phyloP scores from a whole-genome alignment of 805 yeast genomes.

The Kodamaea hsintzibuensis region DNA sequence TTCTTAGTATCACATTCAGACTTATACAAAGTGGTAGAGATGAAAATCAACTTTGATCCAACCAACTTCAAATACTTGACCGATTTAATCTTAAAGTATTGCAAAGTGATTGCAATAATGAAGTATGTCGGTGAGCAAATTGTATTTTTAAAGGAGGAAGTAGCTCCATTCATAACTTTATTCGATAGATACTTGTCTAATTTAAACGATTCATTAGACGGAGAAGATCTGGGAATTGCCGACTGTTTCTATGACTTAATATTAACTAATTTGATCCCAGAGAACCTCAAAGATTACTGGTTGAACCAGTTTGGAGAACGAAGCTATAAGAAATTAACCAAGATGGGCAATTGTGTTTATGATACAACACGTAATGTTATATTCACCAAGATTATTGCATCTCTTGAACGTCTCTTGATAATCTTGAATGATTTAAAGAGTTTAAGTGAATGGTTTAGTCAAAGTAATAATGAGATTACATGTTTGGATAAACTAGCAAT shows the following conservation, averaged over 20 bases:
- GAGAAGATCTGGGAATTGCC: slow-evolving; percentile 13
- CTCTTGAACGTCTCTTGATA: slow-evolving; percentile 55
- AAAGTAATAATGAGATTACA: slow-evolving; percentile 13
- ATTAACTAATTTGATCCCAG: slow-evolving; percentile 55
- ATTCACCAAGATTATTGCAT: slow-evolving; percentile 52
- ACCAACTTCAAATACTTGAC: slow-evolving; percentile 16
- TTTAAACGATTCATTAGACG: slow-evolving; percentile 26
- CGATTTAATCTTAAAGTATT: slow-evolving; percentile 23
- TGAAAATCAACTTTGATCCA: slow-evolving; percentile 15
- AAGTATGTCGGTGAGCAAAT: slow-evolving; percentile 26
- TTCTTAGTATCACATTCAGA: slow-evolving; percentile 20
- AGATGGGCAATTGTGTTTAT: slow-evolving; percentile 50
- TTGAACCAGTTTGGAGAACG: slow-evolving; percentile 67
- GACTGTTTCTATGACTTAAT: slow-evolving; percentile 44
- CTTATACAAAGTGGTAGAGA: slow-evolving; percentile 15
- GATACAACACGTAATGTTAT: slow-evolving; percentile 50
- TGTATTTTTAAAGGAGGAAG: slow-evolving; percentile 18
- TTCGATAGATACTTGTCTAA: slow-evolving; percentile 37
- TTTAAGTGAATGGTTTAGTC: slow-evolving; percentile 36
- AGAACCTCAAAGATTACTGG: slow-evolving; percentile 56
- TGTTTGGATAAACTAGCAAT: slow-evolving; percentile 10
- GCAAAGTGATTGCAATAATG: slow-evolving; percentile 27
- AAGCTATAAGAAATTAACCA: slow-evolving; percentile 57
- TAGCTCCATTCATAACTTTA: slow-evolving; percentile 24
- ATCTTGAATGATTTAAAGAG: slow-evolving; percentile 45